phyloP scores from a whole-genome alignment of 805 yeast species.

The Middelhovenomyces tepae region DNA sequence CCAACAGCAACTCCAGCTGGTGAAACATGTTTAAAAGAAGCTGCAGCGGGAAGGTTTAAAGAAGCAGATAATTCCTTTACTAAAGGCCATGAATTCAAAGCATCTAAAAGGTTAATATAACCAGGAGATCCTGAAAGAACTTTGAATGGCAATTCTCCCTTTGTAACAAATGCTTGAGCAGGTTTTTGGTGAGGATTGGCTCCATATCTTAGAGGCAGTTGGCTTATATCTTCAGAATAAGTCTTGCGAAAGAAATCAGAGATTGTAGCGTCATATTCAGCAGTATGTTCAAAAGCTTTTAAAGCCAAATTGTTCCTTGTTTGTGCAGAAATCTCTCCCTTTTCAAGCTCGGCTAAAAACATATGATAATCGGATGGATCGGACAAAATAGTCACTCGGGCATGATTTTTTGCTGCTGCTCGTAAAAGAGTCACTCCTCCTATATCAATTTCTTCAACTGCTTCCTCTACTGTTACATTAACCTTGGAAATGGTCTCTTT shows the following conservation, averaged over 20 bases:
- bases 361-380: slow-evolving; percentile 91
- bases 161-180: slow-evolving; percentile 87
- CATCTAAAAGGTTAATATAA: slow-evolving; percentile 92
- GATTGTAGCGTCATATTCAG: slow-evolving; percentile 92
- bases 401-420: slow-evolving; percentile 98
- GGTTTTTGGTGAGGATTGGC: slow-evolving; percentile 99
- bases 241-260: slow-evolving; percentile 96
- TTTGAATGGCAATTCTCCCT: slow-evolving; percentile 87
- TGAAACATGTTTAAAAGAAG: slow-evolving; percentile 96
- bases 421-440: slow-evolving; percentile 96
- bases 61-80: slow-evolving; percentile 95
- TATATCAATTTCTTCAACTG: slow-evolving; percentile 96
- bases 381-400: slow-evolving; percentile 89
- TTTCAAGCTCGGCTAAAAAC: slow-evolving; percentile 71
- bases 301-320: slow-evolving; percentile 80
- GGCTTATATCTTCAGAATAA: slow-evolving; percentile 82
- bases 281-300: slow-evolving; percentile 97
- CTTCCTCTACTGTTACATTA: slow-evolving; percentile 92
- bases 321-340: slow-evolving; percentile 62
- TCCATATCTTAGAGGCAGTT: slow-evolving; percentile 93
- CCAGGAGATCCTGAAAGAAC: slow-evolving; percentile 95
- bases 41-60: slow-evolving; percentile 94
- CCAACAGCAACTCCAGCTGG: slow-evolving; percentile 99
- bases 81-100: slow-evolving; percentile 96
- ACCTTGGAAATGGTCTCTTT: slow-evolving; percentile 94